Base-by-base conservation (phyloP, 805 yeast species). In the Candida golubevii region DNA sequence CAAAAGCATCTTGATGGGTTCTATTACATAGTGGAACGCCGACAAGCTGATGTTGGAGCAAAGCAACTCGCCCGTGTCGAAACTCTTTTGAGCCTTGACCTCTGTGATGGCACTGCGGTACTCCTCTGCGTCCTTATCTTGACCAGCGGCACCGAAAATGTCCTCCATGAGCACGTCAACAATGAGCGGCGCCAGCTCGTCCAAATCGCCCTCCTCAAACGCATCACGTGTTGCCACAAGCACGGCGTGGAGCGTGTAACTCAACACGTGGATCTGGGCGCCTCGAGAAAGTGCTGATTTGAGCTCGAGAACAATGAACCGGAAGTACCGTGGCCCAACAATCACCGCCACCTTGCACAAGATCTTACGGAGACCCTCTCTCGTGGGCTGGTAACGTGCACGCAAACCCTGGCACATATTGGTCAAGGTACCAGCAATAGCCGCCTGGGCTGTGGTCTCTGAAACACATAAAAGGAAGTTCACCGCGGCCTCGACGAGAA, bases 121-220 rank as follows among this genome's bases (percentile, higher is more conserved):
- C 14, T 89, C 96, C 49, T 89, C 97, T 6, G 93, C 90, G 51
- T 93, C 98, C 60, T 93, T 91, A 58, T 93, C 98, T 58, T 84
- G 85, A 31, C 96, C 95, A 4, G 96, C 86, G 8, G 83, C 77
- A 23, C 99, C 99, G 63, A 93, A 90, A 4, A 82, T 77, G 58
- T 91, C 97, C 58, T 89, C 96, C 96, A 91, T 91, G 18, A 90
- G 73, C 12, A 88, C 71, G 18, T 79, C 81, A 53, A 83, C 82
- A 10, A 90, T 66, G 43, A 83, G 54, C 2, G 67, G 67, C 4
- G 83, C 78, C 9, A 80, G 72, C 11, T 78, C 82, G 61, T 89
- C 93, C 35, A 91, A 66, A 47, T 87, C 95, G 7, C 96, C 95
- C 51, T 78, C 85, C 0, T 58, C 46, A 35, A 87, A 62, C 5